phyloP scores from a whole-genome alignment of 2,329 filamentous ascomycete species.

The Alternaria sp. region DNA sequence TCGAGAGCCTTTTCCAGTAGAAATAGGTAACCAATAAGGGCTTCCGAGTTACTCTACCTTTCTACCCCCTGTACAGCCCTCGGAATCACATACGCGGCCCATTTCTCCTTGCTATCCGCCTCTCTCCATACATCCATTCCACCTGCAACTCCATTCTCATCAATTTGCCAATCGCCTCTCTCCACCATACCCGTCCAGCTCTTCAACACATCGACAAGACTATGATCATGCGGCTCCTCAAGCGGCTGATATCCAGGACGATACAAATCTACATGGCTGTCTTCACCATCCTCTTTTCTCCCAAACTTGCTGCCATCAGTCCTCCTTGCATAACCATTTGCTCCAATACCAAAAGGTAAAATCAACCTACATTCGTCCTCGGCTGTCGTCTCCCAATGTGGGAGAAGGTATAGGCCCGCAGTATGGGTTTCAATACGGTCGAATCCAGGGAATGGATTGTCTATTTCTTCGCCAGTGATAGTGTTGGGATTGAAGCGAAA shows the following conservation, averaged over 20 bases:
- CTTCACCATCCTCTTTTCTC: not conserved
- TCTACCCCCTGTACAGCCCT: constrained; percentile 1
- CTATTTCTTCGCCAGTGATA: not conserved
- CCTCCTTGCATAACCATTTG: constrained; percentile 19
- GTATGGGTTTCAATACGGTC: constrained; percentile 5
- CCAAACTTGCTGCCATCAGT: constrained; percentile 22
- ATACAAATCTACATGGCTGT: constrained; percentile 15
- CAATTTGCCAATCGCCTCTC: constrained; percentile 25
- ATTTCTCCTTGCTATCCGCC: constrained; percentile 19
- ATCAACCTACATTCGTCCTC: constrained; percentile 19
- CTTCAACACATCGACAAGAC: constrained; percentile 16
- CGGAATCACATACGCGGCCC: constrained; percentile 20
- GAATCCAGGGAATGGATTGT: not conserved
- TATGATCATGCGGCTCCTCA: constrained; percentile 11
- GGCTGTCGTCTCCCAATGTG: constrained; percentile 1
- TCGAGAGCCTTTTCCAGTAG: not conserved
- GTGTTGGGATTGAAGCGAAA: constrained; percentile 3
- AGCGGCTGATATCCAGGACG: constrained; percentile 14
- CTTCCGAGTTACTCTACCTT: not conserved
- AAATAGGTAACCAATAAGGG: not conserved
- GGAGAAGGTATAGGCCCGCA: constrained; percentile 21
- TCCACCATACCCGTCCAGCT: constrained; percentile 29
- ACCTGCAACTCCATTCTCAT: constrained; percentile 20
- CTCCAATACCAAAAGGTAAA: constrained; percentile 24
- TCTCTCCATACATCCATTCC: constrained; percentile 28